A percentile compares a stretch with the other conserved stretches of the same genome.
Conservation (phyloP, 2,329 filamentous ascomycete genomes). For the Colletotrichum filicis region DNA sequence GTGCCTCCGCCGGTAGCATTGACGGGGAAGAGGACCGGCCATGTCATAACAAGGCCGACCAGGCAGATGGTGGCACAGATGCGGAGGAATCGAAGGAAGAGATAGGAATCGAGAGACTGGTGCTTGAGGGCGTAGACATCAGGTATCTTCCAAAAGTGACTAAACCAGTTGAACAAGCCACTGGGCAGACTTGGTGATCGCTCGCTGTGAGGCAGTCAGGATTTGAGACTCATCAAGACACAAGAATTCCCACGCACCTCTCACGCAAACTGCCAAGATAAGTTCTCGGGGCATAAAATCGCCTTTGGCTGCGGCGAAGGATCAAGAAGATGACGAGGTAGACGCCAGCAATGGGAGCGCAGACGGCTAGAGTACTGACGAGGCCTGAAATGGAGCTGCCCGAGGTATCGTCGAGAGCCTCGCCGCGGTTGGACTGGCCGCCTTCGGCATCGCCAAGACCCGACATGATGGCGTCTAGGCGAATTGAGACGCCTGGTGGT, state of each 20-base stretch:
- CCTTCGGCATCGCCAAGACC: background rate
- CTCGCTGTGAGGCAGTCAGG: conserved; percentile 50
- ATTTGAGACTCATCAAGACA: background rate
- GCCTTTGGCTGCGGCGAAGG: conserved; percentile 55
- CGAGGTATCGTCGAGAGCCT: background rate
- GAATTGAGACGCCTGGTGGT: conserved; percentile 1
- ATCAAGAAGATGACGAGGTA: conserved; percentile 58
- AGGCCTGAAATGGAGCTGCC: conserved; percentile 44
- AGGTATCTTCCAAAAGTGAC: conserved; percentile 69
- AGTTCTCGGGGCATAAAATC: conserved; percentile 62
- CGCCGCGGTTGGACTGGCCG: conserved; percentile 17
- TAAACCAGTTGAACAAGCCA: conserved; percentile 71
- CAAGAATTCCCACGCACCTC: conserved; percentile 42
- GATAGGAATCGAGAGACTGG: conserved; percentile 86
- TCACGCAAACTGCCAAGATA: conserved; percentile 59
- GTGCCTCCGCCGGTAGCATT: conserved; percentile 83
- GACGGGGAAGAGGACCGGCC: conserved; percentile 87
- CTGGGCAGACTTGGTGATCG: conserved; percentile 66
- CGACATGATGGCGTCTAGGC: conserved; percentile 21
- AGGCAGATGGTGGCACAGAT: conserved; percentile 81
- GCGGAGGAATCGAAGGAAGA: conserved; percentile 87
- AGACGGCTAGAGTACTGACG: conserved; percentile 63
- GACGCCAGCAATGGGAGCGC: conserved; percentile 55
- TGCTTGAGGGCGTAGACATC: conserved; percentile 85
- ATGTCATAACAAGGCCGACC: conserved; percentile 85